Conservation (phyloP, 2,329 filamentous ascomycete species). For the Ceratocystis alfenasii region DNA sequence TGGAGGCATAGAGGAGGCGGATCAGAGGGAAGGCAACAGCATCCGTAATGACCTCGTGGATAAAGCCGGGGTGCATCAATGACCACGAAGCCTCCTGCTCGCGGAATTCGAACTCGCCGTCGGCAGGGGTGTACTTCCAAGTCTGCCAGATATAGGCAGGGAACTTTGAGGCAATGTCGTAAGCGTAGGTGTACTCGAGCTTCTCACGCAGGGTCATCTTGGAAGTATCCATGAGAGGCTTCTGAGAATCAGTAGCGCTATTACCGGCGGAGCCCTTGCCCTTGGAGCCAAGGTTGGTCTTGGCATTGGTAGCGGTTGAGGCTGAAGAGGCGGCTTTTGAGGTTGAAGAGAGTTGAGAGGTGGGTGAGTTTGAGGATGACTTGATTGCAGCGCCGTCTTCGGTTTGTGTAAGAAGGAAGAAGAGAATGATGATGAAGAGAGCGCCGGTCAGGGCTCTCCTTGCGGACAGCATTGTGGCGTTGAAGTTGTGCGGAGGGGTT, state of each 20-base stretch:
- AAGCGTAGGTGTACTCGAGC: constrained; percentile 86
- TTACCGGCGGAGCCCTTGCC: constrained; percentile 22
- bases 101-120: constrained; percentile 67
- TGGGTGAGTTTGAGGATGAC: constrained; percentile 23
- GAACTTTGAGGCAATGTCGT: constrained; percentile 78
- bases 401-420: constrained; percentile 56
- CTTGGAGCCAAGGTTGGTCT: not conserved
- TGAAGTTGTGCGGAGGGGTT: not conserved
- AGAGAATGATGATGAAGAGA: constrained; percentile 53
- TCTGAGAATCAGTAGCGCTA: constrained; percentile 35
- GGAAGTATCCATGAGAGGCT: constrained; percentile 56
- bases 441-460: constrained; percentile 63
- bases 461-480: constrained; percentile 59
- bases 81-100: constrained; percentile 84
- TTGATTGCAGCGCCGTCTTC: constrained; percentile 32
- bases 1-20: constrained; percentile 70
- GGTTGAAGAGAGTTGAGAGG: constrained; percentile 28
- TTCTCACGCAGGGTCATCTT: constrained; percentile 64
- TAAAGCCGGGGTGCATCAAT: constrained; percentile 72
- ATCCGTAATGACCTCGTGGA: constrained; percentile 96
- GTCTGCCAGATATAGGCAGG: constrained; percentile 99
- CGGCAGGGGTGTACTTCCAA: constrained; percentile 78
- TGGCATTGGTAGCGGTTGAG: constrained; percentile 19
- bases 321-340: not conserved
- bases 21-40: constrained; percentile 70